A percentile compares a stretch with the other conserved stretches of the same genome.
Conservation (phyloP, 257 asterid species). For the Eustoma russellianum region DNA sequence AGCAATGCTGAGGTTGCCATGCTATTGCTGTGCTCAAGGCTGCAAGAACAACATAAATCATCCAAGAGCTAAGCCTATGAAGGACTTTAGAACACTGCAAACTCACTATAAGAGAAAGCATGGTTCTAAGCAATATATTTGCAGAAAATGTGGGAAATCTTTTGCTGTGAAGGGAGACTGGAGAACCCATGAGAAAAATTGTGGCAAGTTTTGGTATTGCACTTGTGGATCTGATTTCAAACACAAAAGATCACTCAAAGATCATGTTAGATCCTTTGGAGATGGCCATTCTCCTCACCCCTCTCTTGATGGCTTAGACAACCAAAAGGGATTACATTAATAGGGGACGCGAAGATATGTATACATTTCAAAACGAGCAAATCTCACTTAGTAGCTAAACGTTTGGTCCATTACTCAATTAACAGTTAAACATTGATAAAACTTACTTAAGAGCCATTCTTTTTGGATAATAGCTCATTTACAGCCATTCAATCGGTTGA, state of each 20-base stretch:
- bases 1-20: slow-evolving; percentile 80
- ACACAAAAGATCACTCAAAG: slow-evolving; percentile 85
- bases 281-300: slow-evolving; percentile 62
- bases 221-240: slow-evolving; percentile 80
- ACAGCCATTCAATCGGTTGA: too few relatives aligned
- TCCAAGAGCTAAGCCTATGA: slow-evolving; percentile 75
- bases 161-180: slow-evolving; percentile 93
- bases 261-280: slow-evolving; percentile 76
- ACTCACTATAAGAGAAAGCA: slow-evolving; percentile 96
- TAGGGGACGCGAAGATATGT: slow-evolving; percentile 46
- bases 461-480: too few relatives aligned
- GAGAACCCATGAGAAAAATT: slow-evolving; percentile 90
- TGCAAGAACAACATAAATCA: slow-evolving; percentile 91
- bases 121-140: slow-evolving; percentile 62
- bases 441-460: too few relatives aligned
- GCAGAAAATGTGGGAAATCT: slow-evolving; percentile 69
- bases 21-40: slow-evolving; percentile 75
- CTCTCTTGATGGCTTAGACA: slow-evolving; percentile 45
- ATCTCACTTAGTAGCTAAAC: too few relatives aligned
- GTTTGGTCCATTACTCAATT: too few relatives aligned
- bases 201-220: slow-evolving; percentile 92
- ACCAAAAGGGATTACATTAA: slow-evolving; percentile 35
- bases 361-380: too few relatives aligned
- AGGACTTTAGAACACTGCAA: slow-evolving; percentile 85
- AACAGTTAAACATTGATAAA: too few relatives aligned